phyloP scores from a whole-genome alignment of 2,329 filamentous ascomycete species.

The Trichocomaceae sp. region DNA sequence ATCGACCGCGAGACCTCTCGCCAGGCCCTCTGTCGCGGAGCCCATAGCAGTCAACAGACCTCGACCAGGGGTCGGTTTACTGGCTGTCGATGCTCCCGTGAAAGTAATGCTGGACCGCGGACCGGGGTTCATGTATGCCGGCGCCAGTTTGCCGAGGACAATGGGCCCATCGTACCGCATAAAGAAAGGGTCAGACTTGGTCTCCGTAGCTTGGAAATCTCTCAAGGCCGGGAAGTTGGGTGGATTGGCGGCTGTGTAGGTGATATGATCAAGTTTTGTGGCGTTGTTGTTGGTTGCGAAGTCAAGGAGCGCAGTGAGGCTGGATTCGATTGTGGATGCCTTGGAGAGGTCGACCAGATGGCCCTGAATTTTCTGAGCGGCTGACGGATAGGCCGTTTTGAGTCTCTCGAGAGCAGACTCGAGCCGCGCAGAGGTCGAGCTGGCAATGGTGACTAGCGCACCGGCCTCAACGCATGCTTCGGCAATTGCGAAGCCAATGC shows the following conservation, averaged over 20 bases:
- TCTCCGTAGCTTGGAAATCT: conserved; percentile 19
- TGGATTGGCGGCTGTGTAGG: conserved; percentile 51
- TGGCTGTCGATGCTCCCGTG: conserved; percentile 45
- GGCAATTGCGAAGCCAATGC: conserved; percentile 48
- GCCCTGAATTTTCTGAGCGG: conserved; percentile 35
- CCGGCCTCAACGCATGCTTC: conserved; percentile 47
- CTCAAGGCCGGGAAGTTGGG: conserved; percentile 29
- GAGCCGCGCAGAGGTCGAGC: conserved; percentile 37
- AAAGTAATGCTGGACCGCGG: conserved; percentile 48
- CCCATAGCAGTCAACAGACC: conserved; percentile 26
- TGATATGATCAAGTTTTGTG: conserved; percentile 47
- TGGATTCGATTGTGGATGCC: conserved; percentile 20
- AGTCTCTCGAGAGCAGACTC: conserved; percentile 36
- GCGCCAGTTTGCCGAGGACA: conserved; percentile 47
- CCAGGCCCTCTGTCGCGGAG: conserved; percentile 41
- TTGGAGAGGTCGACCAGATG: conserved; percentile 45
- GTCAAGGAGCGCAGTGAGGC: conserved; percentile 3
- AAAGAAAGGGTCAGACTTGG: conserved; percentile 18
- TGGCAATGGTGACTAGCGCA: conserved; percentile 44
- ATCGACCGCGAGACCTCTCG: conserved; percentile 54
- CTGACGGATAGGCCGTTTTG: conserved; percentile 36
- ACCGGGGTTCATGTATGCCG: conserved; percentile 39
- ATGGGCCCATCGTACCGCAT: conserved; percentile 36
- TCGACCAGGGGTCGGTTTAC: conserved; percentile 26
- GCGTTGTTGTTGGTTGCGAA: conserved; percentile 3